These are phyloP conservation scores for Spergularia marina DNA, from an alignment of 148 eudicot genomes.

Conservation along the genomic window DNA sequence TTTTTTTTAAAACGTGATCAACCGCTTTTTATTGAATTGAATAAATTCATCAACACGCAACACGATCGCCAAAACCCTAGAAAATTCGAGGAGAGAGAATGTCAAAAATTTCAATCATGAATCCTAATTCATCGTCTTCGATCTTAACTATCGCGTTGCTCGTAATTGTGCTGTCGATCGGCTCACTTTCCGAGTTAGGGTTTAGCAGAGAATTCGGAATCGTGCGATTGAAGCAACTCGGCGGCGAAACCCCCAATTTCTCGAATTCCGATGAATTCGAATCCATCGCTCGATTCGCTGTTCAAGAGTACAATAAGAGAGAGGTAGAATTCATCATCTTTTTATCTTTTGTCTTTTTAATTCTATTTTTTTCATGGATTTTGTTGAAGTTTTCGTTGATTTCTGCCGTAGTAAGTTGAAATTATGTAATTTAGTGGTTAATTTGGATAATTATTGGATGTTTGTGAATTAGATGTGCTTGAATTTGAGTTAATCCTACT, in stretches of 20 bases:
- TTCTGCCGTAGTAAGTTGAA: background rate
- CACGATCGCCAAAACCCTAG: conserved; percentile 3
- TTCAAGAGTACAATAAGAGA: conserved; percentile 51
- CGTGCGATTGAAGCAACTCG: conserved; percentile 38
- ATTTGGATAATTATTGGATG: background rate
- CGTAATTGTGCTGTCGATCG: conserved; percentile 12
- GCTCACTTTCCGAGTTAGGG: conserved; percentile 31
- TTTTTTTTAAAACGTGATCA: too few species aligned
- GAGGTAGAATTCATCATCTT: conserved; percentile 25
- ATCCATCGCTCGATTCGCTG: conserved; percentile 51
- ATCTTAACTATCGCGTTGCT: background rate
- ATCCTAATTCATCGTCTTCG: conserved; percentile 11
- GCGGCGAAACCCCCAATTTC: conserved; percentile 31
- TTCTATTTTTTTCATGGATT: background rate
- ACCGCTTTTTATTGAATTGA: background rate
- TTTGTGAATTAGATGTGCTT: background rate
- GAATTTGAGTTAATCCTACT: background rate
- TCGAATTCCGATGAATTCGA: conserved; percentile 35
- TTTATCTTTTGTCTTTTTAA: background rate
- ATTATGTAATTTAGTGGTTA: too few species aligned
- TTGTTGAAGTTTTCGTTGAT: conserved; percentile 9
- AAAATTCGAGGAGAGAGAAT: background rate
- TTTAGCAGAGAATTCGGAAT: conserved; percentile 34
- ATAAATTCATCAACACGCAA: background rate
- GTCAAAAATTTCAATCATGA: background rate